A percentile compares a stretch with the other conserved stretches of the same genome.
Conservation (phyloP, 202 grass and related monocot genomes). For the Miscanthus sacchariflorus region DNA sequence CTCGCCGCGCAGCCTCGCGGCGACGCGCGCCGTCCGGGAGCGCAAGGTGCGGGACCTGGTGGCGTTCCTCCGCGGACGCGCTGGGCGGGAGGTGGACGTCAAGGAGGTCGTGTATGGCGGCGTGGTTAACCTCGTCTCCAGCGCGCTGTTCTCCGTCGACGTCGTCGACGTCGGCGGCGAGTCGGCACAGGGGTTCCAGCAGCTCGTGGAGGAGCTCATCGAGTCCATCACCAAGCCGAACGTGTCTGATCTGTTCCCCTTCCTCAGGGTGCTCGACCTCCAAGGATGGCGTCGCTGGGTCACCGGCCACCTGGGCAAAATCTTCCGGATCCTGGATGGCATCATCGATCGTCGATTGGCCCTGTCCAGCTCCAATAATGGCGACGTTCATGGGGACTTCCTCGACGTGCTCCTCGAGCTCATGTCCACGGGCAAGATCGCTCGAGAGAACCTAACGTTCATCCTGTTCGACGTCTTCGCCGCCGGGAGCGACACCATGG, state of each 20-base stretch:
- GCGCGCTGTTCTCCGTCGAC: neutral
- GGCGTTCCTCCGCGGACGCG: neutral
- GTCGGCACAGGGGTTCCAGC: constrained; percentile 38
- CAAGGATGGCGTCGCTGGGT: constrained; percentile 21
- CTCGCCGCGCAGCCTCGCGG: constrained; percentile 38
- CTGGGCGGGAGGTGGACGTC: neutral
- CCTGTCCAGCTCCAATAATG: neutral
- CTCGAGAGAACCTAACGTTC: too few relatives aligned
- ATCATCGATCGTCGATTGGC: constrained; percentile 37
- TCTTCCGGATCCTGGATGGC: constrained; percentile 32
- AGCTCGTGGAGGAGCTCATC: constrained; percentile 20
- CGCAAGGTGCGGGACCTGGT: constrained; percentile 47
- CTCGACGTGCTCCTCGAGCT: too few relatives aligned
- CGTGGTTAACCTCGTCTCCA: neutral
- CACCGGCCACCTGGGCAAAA: neutral
- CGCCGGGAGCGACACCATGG: too few relatives aligned
- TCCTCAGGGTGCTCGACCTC: constrained; percentile 43
- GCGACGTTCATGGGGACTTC: neutral
- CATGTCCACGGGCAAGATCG: too few relatives aligned
- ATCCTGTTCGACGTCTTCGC: too few relatives aligned
- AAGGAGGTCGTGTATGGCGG: neutral
- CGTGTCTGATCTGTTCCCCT: constrained; percentile 48
- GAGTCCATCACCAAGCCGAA: constrained; percentile 9
- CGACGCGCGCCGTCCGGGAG: neutral
- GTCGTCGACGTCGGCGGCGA: constrained; percentile 15